Evolutionary conservation across 2,329 filamentous ascomycete species (phyloP), one percentile per base, ranked within the genome.

Genomic region (Cercospora zeina): DNA sequence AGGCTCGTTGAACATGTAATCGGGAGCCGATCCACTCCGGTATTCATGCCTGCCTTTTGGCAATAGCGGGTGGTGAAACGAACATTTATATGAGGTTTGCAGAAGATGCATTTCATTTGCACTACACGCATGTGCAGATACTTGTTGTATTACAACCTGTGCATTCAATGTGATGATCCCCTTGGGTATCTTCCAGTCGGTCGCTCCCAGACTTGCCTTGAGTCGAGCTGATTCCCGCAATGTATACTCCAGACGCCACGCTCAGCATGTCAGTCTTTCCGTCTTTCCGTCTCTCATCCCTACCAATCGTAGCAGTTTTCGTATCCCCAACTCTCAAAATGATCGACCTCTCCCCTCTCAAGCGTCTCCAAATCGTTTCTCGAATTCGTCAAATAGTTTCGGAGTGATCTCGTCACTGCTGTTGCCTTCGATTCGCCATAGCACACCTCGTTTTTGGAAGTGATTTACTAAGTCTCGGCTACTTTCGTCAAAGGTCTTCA

Each of bases 381-480:
- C 87, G 75, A 99, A 90, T 77, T 96, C 92, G 8, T 81, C 78
- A 72, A 91, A 90, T 30, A 99, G 81, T 79, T 92, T 87, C n/a
- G 95, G 95, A 58, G 85, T 93, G 70, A 99, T 99, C 78, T 97
- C 95, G 73, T 99, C 91, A 73, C 92, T 96, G 75, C 87, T 93
- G 77, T 93, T 86, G 21, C 95, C 95, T 69, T 91, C 82, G 3
- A 97, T 91, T 65, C 91, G 90, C 85, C 90, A 91, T 37, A 99
- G 78, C 11, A 96, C 87, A 9, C 91, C 91, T 74, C 89, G 89
- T 67, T 85, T 84, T 54, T 90, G 89, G 73, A 99, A 99, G 77
- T 97, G 91, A 69, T 96, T 89, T 16, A 99, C 81, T 49, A 99
- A 79, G 14, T 91, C 89, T 75, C 87, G 83, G 75, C 90, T 96